Base-by-base conservation (phyloP, 2,329 filamentous ascomycete species). In the Bipolaris gigantea region DNA sequence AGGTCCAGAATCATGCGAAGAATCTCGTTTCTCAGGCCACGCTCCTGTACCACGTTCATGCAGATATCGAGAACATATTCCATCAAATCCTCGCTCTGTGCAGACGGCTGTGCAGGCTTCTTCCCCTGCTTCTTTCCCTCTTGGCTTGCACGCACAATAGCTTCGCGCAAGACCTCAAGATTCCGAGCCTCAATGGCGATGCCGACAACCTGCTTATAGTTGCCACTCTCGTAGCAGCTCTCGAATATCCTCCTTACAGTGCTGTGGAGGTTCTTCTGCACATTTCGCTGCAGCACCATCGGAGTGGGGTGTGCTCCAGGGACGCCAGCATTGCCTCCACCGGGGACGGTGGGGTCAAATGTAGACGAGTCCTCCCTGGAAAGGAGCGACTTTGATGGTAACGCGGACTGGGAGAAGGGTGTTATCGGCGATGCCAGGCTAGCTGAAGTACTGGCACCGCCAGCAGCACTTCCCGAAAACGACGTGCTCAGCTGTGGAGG, bases 41-140 rank as follows among this genome's bases (percentile, higher is more conserved):
- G 86, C 77, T 99, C 94, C 76, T 97, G 94, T 16, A 99, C 92
- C 56, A 97, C 88, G 58, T 95, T 92, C 91, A 99, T 96, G 80
- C 93, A 97, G 63, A 99, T 95, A 64, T 92, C 87, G 57, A 99
- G 79, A 18, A 94, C 89, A 70, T 99, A 99, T 65, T 99, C 94
- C 88, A 99, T 94, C 53, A 99, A 78, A 73, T 97, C 93, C 72
- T 97, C 92, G 16, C 91, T 88, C 25, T 87, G 85, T 3, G 84
- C 82, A 44, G 80, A 76, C 10, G 75, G 73, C 19, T 82, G 81
- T 33, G 79, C 76, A 19, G 79, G 78, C 70, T 81, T 82, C 75
- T 87, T 86, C 64, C 83, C 80, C 49, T 84, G 71, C 59, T 71
- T 83, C 77, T 89, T 91, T 75, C 92, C 90, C 61, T 95, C 91